Evolutionary conservation across 495 filamentous ascomycete species (phyloP).

Genomic region (Neurospora africana): DNA sequence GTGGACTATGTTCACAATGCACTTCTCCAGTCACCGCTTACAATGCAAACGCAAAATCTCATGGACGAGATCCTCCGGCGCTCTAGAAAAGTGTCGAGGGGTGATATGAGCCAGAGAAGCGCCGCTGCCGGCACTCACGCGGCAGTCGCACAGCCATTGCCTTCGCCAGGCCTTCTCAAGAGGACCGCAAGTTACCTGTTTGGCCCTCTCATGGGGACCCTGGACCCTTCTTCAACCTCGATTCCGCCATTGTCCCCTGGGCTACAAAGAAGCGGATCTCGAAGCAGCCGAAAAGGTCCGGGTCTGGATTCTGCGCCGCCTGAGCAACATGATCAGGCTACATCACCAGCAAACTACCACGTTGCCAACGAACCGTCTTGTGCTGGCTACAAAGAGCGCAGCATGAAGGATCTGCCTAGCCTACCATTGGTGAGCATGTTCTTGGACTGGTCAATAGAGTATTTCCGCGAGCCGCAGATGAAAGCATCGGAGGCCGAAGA

Average conservation of each 20-base stretch:
- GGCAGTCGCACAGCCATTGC: slow-evolving; percentile 28
- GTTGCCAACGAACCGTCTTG: slow-evolving; percentile 66
- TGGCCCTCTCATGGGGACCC: slow-evolving; percentile 43
- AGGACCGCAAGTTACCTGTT: slow-evolving; percentile 46
- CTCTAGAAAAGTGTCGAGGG: slow-evolving; percentile 44
- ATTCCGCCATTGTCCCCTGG: slow-evolving; percentile 24
- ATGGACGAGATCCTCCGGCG: slow-evolving; percentile 59
- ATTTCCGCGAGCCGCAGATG: slow-evolving; percentile 99
- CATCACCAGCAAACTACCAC: slow-evolving; percentile 60
- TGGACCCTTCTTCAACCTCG: slow-evolving; percentile 24
- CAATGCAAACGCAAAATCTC: slow-evolving; percentile 52
- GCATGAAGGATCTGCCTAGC: slow-evolving; percentile 40
- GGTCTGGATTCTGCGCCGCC: slow-evolving; percentile 57
- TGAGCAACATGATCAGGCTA: slow-evolving; percentile 64
- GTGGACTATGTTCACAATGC: slow-evolving; percentile 74
- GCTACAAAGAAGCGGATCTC: slow-evolving; percentile 32
- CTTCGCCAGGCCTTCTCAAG: slow-evolving; percentile 38
- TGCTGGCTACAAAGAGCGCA: slow-evolving; percentile 55
- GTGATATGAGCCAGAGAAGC: slow-evolving; percentile 36
- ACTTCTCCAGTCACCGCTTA: slow-evolving; percentile 67
- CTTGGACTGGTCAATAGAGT: slow-evolving; percentile 92
- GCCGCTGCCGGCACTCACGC: slow-evolving; percentile 30
- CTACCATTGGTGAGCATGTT: slow-evolving; percentile 77
- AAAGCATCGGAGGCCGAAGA: slow-evolving; percentile 91
- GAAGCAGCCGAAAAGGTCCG: slow-evolving; percentile 39